A percentile compares a stretch with the other conserved stretches of the same genome.
Conservation (phyloP, 1,139 yeast genomes). For the Saccharomyces uvarum region DNA sequence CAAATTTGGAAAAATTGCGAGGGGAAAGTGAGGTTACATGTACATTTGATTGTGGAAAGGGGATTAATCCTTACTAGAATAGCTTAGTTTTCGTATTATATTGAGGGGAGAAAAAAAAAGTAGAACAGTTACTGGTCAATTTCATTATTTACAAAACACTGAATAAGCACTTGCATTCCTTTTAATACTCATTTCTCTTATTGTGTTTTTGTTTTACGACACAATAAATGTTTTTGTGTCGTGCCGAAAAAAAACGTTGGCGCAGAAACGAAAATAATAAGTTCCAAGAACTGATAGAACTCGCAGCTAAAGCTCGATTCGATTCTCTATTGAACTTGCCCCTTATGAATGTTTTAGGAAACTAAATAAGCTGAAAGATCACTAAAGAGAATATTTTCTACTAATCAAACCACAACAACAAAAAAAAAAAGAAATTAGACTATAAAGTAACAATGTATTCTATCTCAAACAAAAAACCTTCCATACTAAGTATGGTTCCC, state of each 20-base stretch:
- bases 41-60: not conserved
- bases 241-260: not conserved
- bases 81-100: not conserved
- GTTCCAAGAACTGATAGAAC: not conserved
- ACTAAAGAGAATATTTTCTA: not conserved
- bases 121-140: not conserved
- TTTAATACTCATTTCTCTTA: constrained; percentile 14
- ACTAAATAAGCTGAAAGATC: not conserved
- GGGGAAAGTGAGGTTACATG: not conserved
- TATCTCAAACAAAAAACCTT: not conserved
- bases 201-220: not conserved
- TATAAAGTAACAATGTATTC: not conserved
- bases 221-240: not conserved
- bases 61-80: not conserved
- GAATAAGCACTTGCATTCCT: not conserved
- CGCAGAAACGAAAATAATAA: not conserved
- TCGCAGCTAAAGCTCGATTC: not conserved
- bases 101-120: not conserved
- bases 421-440: not conserved
- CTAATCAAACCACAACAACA: not conserved
- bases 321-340: no score
- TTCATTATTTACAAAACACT: not conserved
- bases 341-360: not conserved
- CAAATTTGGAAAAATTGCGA: not conserved
- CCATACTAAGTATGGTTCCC: not conserved